These are phyloP conservation scores for Aspergillus eucalypticola DNA, from an alignment of 2,329 filamentous ascomycete genomes.

Conservation along the genomic window DNA sequence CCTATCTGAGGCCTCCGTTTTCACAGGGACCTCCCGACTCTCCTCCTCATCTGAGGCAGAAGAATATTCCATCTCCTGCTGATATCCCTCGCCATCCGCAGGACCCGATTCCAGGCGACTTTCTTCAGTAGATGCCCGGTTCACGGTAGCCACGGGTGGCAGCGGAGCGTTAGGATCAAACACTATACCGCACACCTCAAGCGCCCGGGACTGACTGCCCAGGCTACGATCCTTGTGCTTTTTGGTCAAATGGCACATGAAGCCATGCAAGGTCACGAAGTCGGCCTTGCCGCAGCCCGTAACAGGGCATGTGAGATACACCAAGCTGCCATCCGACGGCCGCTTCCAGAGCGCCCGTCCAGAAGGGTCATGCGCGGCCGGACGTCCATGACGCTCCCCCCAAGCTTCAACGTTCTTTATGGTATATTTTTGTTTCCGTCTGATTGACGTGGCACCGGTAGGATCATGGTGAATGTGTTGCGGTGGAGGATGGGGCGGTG, in stretches of 20 bases:
- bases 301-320: constrained; percentile 43
- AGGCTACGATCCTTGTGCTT: constrained; percentile 45
- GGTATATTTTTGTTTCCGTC: constrained; percentile 45
- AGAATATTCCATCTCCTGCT: constrained; percentile 34
- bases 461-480: constrained; percentile 32
- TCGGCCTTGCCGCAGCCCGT: constrained; percentile 42
- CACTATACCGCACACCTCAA: constrained; percentile 43
- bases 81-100: constrained; percentile 33
- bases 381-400: constrained; percentile 44
- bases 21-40: constrained; percentile 27
- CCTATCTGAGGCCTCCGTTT: constrained; percentile 30
- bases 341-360: constrained; percentile 44
- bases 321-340: constrained; percentile 40
- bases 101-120: constrained; percentile 33
- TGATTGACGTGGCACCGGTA: constrained; percentile 30
- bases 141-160: constrained; percentile 32
- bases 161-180: constrained; percentile 41
- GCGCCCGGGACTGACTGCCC: constrained; percentile 42
- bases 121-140: constrained; percentile 39
- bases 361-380: constrained; percentile 41
- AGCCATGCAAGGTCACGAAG: constrained; percentile 44
- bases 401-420: constrained; percentile 46
- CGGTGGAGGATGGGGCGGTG: constrained; percentile 23
- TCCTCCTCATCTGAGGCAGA: constrained; percentile 33
- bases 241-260: constrained; percentile 46